phyloP scores from a whole-genome alignment of 2,329 filamentous ascomycete genomes.

The Neoscytalidium dimidiatum region DNA sequence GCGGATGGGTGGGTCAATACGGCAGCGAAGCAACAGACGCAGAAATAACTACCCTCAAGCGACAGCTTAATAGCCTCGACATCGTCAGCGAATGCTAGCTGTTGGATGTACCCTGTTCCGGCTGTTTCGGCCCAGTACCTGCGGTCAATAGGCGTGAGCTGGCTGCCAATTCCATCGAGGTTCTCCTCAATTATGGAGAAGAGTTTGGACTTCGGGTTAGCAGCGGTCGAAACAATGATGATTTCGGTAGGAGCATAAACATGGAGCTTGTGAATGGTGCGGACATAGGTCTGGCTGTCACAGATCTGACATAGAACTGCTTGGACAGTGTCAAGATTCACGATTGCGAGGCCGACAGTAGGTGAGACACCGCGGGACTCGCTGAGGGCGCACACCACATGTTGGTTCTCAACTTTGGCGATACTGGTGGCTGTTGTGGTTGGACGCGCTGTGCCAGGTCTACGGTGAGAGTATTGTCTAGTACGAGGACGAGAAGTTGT shows the following conservation, averaged over 20 bases:
- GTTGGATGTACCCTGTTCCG: constrained; percentile 76
- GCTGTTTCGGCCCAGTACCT: constrained; percentile 79
- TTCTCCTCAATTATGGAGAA: constrained; percentile 74
- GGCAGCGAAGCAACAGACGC: constrained; percentile 81
- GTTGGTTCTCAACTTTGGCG: constrained; percentile 60
- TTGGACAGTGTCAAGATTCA: constrained; percentile 84
- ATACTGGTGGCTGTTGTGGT: constrained; percentile 60
- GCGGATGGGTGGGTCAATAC: constrained; percentile 47
- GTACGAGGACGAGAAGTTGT: constrained; percentile 35
- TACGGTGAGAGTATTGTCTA: constrained; percentile 32
- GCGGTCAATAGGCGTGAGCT: constrained; percentile 68
- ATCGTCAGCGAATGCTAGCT: constrained; percentile 78
- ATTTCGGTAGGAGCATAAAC: constrained; percentile 80
- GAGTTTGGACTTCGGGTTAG: constrained; percentile 71
- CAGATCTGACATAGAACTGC: constrained; percentile 86
- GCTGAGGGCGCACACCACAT: constrained; percentile 83
- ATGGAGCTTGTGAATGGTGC: constrained; percentile 82
- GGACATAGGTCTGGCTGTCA: constrained; percentile 89
- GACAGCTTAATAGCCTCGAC: constrained; percentile 78
- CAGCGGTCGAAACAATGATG: constrained; percentile 73
- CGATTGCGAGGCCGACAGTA: constrained; percentile 80
- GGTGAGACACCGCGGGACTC: constrained; percentile 87
- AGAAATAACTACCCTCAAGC: constrained; percentile 80
- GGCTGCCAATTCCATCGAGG: constrained; percentile 59
- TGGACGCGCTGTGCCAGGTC: constrained; percentile 50